Evolutionary conservation across 163 green algal species (phyloP), one percentile per base, ranked within the genome.

Genomic region (Volvox carteri): DNA sequence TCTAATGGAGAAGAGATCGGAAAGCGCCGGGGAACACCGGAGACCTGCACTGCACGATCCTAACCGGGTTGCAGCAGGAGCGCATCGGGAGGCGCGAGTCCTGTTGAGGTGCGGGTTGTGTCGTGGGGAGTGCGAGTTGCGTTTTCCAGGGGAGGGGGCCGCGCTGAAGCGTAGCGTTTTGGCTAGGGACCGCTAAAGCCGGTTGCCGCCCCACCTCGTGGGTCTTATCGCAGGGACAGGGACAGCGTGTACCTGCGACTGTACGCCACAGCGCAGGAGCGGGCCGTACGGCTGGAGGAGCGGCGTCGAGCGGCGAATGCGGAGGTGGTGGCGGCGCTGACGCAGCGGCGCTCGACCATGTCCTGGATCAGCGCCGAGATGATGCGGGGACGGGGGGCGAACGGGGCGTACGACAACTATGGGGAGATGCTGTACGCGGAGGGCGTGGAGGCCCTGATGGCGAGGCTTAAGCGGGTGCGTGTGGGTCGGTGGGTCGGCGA

Each of bases 361-460:
- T 93, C 73, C 30, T 95, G 93, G 92, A 92, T 95, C 78, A 96
- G 92, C 81, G 60, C 86, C 37, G 90, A 97, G 90, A 96, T 97
- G 92, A 97, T 95, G 91, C 79, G 86, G 9, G 93, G 92, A 28
- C 89, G 95, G 19, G 93, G 65, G n/a, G 84, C 79, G 33, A 56
- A 56, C 54, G 30, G 93, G 1, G 88, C 91, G 21, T 97, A 94
- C 88, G 90, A 88, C 25, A 97, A 96, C 88, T 97, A 97, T 60
- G 94, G 94, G 25, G 93, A 97, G 92, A 95, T 96, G 84, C 91
- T 98, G 81, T 97, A 98, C 83, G 94, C 94, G 56, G 95, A 98
- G 89, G 95, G 94, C n/a, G 58, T 96, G 70, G 93, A 96, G 88
- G 39, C 70, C 19, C 75, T 90, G 30, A 86, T 76, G 62, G 54